These are phyloP conservation scores for Echeveria elegans DNA, from an alignment of 164 flowering plant genomes.

Conservation along the genomic window DNA sequence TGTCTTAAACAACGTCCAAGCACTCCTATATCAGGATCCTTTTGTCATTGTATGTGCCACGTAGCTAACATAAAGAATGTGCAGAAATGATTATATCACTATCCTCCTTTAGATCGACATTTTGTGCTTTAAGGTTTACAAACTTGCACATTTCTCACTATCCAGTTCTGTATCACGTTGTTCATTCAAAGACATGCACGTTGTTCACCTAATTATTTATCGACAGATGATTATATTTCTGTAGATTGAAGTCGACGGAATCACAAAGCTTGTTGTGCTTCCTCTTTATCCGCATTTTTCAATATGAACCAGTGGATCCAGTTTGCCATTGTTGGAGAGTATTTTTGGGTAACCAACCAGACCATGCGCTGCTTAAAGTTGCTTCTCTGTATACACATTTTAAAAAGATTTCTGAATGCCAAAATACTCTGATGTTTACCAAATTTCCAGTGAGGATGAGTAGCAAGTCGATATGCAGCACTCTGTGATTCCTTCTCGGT, in stretches of 20 bases:
- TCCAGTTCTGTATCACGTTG: no score
- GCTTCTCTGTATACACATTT: not conserved
- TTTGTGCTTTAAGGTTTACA: not conserved
- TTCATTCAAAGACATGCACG: no score
- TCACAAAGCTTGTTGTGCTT: constrained; percentile 90
- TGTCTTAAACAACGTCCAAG: not conserved
- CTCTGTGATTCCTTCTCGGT: constrained; percentile 98
- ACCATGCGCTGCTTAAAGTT: not conserved
- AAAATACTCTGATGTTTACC: constrained; percentile 8
- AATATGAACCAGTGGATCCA: constrained; percentile 97
- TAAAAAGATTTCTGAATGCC: not conserved
- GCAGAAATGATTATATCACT: not conserved
- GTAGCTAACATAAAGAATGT: not conserved
- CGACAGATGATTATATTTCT: constrained; percentile 7
- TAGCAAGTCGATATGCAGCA: constrained; percentile 97
- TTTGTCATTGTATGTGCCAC: constrained; percentile 31
- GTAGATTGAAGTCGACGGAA: constrained; percentile 83
- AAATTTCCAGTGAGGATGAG: constrained; percentile 73
- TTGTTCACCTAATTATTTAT: not conserved
- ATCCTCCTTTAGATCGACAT: not conserved
- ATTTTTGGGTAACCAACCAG: constrained; percentile 57
- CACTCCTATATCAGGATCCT: not conserved
- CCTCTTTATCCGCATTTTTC: constrained; percentile 99
- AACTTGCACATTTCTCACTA: not conserved
- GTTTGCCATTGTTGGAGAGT: constrained; percentile 86